Conservation (phyloP, 2,329 filamentous ascomycete species). For the Ascochyta rabiei region DNA sequence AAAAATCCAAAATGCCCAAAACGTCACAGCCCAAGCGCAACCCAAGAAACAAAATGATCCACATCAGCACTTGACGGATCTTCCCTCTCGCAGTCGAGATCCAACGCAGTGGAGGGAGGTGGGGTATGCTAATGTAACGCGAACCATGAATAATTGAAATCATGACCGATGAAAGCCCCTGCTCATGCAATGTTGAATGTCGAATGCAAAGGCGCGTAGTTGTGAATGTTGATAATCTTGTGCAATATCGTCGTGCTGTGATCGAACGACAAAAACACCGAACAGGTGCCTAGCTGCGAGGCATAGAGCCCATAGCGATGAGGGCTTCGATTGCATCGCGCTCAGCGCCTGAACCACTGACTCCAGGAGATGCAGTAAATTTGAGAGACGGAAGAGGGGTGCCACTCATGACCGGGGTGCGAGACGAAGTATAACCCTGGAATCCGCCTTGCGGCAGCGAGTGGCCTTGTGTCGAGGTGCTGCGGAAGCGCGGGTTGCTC, state of each 20-base stretch:
- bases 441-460: slow-evolving; percentile 33
- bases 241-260: neutral
- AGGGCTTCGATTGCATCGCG: slow-evolving; percentile 82
- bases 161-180: slow-evolving; percentile 3
- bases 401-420: slow-evolving; percentile 35
- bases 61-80: slow-evolving; percentile 51
- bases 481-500: slow-evolving; percentile 36
- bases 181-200: slow-evolving; percentile 16
- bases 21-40: slow-evolving; percentile 3
- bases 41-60: slow-evolving; percentile 30
- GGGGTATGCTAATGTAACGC: slow-evolving; percentile 30
- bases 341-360: slow-evolving; percentile 59
- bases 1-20: slow-evolving; percentile 21
- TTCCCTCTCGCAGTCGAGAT: slow-evolving; percentile 31
- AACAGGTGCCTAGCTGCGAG: slow-evolving; percentile 34
- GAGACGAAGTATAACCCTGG: slow-evolving; percentile 1
- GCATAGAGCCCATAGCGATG: slow-evolving; percentile 75
- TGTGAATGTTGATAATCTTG: slow-evolving; percentile 1
- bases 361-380: slow-evolving; percentile 35
- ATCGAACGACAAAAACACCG: neutral
- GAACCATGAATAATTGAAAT: slow-evolving; percentile 18
- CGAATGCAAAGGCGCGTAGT: neutral
- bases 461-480: slow-evolving; percentile 36
- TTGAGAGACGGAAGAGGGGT: slow-evolving; percentile 15
- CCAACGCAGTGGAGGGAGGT: slow-evolving; percentile 23